Base-by-base conservation (phyloP, 345 rosid genomes). In the Syzygium grande region DNA sequence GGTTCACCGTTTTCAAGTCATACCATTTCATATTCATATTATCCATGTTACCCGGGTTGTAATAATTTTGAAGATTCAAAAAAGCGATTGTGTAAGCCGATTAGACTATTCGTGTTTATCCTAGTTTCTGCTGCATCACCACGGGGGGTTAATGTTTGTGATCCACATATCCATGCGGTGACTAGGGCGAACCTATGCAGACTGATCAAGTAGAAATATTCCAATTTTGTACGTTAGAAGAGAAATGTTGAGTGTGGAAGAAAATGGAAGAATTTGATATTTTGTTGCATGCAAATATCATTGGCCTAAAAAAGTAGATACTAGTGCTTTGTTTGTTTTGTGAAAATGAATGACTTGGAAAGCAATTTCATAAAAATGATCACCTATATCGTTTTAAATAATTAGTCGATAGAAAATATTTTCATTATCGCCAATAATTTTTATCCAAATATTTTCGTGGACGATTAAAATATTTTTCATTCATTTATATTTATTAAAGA, bases 21-120 rank as follows among this genome's bases (percentile, higher is more conserved):
- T 15, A 30, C 1, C 6, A 5, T 65, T 30, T 65, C 43, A 65
- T 13, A 11, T 14, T 29, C 78, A 15, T 30, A 29, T n/a, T 30
- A 19, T 16, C 9, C 10, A 65, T 8, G 7, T 34, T 13, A 21
- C 0, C 0, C 1, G 25, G 2, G 80, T 4, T 3, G 7, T 34
- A 12, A 17, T 19, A 19, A 68, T 17, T 34, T 68, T 34, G 6
- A 17, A 68, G 13, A 68, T 68, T 68, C 0, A 2, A 68, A 68
- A 68, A 68, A 9, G 7, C 7, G 1, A 9, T 13, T 9, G 15
- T 68, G 46, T 17, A 2, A 10, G 0, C 1, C 3, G 7, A 17
- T 19, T 8, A 34, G 3, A 30, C 12, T 34, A 19, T 68, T 5
- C 2, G 6, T 19, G 46, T 4, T 34, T 68, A 68, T 17, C 46